Base-by-base conservation (phyloP, 2,329 filamentous ascomycete species). In the Alternaria postmessia region DNA sequence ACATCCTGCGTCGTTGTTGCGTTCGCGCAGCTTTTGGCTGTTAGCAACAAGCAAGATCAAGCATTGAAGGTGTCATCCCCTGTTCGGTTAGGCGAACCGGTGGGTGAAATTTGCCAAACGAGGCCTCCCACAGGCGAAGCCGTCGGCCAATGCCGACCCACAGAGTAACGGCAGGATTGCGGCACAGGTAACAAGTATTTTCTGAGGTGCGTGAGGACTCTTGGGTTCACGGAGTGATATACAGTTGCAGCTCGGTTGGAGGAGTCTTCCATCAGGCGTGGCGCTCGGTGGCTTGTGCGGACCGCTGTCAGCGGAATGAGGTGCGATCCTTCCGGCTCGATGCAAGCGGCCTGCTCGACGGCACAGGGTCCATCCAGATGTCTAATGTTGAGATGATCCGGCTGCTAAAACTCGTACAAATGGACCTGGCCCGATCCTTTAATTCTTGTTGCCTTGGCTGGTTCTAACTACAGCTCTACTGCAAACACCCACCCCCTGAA, bases 81-180 rank as follows among this genome's bases (percentile, higher is more conserved):
- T 38, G 32, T 30, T 52, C n/a, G 39, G 38, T 20, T 51, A 32
- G 55, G 49, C 32, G 32, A 49, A 22, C 57, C 44, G 57, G 51
- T 56, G 57, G 57, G 22, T 51, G 28, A 56, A 49, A 56, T 59
- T 44, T 55, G 57, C 38, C 44, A 44, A 34, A 49, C 32, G 38
- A 49, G 30, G 32, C 46, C 20, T 41, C 48, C 41, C 28, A 14
- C 34, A 46, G 18, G 55, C 55, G 55, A 53, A 38, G 20, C 51
- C 36, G 20, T 51, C 39, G 28, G 52, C 51, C 52, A 59, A 49
- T 59, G 43, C 46, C 30, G 42, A 49, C 43, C 44, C 36, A 51
- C 34, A 49, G 30, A 32, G 20, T 41, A 14, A 47, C 30, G 32
- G 57, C 51, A 51, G 20, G 44, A n/a, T 48, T 51, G 44, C 57